These are phyloP conservation scores for Pleurotus tuber-regium DNA, from an alignment of 768 basidiomycete species.

Conservation along the genomic window DNA sequence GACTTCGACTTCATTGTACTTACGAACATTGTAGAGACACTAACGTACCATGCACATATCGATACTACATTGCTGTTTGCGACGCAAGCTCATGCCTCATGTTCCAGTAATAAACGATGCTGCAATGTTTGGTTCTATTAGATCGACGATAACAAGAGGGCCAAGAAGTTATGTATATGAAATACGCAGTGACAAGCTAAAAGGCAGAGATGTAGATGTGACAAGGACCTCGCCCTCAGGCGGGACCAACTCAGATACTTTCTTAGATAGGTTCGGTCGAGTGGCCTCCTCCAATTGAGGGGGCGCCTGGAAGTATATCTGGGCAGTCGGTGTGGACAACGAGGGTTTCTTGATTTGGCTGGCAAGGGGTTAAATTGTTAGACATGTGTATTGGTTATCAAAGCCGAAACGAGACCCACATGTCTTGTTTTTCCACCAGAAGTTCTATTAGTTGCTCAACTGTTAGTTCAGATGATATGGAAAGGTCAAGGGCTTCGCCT, in stretches of 20 bases:
- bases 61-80: neutral
- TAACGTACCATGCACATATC: neutral
- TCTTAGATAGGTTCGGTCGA: conserved; percentile 87
- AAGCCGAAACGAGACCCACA: conserved; percentile 51
- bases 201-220: conserved; percentile 86
- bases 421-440: conserved; percentile 83
- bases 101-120: too few species aligned
- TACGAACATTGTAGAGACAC: neutral
- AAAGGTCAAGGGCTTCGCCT: conserved; percentile 77
- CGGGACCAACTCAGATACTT: conserved; percentile 75
- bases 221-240: conserved; percentile 81
- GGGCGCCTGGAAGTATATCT: conserved; percentile 92
- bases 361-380: conserved; percentile 12
- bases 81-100: too few species aligned
- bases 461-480: conserved; percentile 68
- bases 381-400: too few species aligned
- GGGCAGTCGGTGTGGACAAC: conserved; percentile 68
- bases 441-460: conserved; percentile 88
- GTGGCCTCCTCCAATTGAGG: conserved; percentile 88
- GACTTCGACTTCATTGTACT: neutral
- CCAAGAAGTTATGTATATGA: conserved; percentile 39
- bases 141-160: too few species aligned
- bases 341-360: conserved; percentile 99
- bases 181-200: conserved; percentile 72
- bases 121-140: too few species aligned